These are phyloP conservation scores for Botrytis porri DNA, from an alignment of 2,329 filamentous ascomycete species.

Conservation along the genomic window DNA sequence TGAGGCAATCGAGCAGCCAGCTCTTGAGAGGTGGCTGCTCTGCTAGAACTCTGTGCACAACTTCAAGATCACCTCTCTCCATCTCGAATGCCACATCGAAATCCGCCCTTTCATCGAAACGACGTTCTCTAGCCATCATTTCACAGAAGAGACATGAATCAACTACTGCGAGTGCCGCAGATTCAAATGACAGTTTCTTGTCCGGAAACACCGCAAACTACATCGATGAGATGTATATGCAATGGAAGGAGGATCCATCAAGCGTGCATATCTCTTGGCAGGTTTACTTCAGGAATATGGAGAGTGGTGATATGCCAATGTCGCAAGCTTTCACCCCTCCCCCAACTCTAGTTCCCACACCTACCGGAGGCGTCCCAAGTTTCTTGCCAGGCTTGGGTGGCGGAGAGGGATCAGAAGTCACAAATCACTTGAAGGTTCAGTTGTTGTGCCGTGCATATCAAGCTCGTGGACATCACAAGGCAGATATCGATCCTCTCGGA, in stretches of 20 bases:
- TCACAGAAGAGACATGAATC: slow-evolving; percentile 55
- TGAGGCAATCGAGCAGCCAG: slow-evolving; percentile 63
- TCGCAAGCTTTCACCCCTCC: slow-evolving; percentile 96
- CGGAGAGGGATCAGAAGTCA: slow-evolving; percentile 75
- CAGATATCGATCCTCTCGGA: slow-evolving; percentile 91
- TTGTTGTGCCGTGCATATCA: slow-evolving; percentile 96
- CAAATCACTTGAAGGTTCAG: slow-evolving; percentile 97
- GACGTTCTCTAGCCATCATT: slow-evolving; percentile 45
- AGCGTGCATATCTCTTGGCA: slow-evolving; percentile 99
- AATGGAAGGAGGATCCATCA: slow-evolving; percentile 90
- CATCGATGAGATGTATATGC: slow-evolving; percentile 99
- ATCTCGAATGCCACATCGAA: slow-evolving; percentile 39
- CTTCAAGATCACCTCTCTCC: slow-evolving; percentile 44
- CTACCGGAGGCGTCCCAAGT: slow-evolving; percentile 72
- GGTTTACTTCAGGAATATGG: slow-evolving; percentile 99
- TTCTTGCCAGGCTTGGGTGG: slow-evolving; percentile 67
- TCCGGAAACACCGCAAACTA: slow-evolving; percentile 97
- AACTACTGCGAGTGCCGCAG: slow-evolving; percentile 55
- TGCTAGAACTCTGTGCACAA: slow-evolving; percentile 34
- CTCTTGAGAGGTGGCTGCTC: slow-evolving; percentile 56
- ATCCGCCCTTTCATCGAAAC: slow-evolving; percentile 46
- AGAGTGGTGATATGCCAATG: slow-evolving; percentile 95
- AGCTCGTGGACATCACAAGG: slow-evolving; percentile 96
- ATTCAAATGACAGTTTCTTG: slow-evolving; percentile 93
- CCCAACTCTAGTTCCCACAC: slow-evolving; percentile 82